Percentiles rank a stretch among this genome's conserved stretches.
phyloP scores from a whole-genome alignment of 176 grass and related monocot genomes.

The Oryza nivara region DNA sequence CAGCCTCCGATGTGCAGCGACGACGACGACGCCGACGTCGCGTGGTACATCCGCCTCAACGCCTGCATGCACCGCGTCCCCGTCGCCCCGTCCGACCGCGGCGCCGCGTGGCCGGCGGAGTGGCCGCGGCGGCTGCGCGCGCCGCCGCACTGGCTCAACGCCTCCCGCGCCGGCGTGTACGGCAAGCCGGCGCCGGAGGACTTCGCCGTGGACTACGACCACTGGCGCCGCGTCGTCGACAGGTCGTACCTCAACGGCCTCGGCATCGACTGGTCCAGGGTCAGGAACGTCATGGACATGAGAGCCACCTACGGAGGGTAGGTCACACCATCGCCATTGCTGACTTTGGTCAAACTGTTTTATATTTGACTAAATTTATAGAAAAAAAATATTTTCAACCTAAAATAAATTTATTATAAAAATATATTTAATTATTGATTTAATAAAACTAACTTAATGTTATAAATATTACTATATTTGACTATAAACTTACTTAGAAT shows the following conservation, averaged over 20 bases:
- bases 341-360: no score
- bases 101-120: constrained; percentile 59
- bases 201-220: constrained; percentile 65
- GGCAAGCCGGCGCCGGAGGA: constrained; percentile 76
- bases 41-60: constrained; percentile 90
- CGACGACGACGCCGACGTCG: constrained; percentile 79
- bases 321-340: background rate
- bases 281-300: constrained; percentile 99
- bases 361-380: no score
- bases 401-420: no score
- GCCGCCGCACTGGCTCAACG: constrained; percentile 81
- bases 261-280: constrained; percentile 80
- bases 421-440: no score
- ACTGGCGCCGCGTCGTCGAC: constrained; percentile 69
- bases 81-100: constrained; percentile 46
- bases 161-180: constrained; percentile 60
- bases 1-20: constrained; percentile 89
- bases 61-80: constrained; percentile 84
- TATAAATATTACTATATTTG: no score
- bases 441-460: no score
- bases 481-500: no score
- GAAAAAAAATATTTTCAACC: no score
- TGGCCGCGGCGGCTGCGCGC: constrained; percentile 67
- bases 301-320: constrained; percentile 94
- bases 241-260: constrained; percentile 80